Conservation (phyloP, 2,329 filamentous ascomycete species). For the Kalaharituber pfeilii region DNA sequence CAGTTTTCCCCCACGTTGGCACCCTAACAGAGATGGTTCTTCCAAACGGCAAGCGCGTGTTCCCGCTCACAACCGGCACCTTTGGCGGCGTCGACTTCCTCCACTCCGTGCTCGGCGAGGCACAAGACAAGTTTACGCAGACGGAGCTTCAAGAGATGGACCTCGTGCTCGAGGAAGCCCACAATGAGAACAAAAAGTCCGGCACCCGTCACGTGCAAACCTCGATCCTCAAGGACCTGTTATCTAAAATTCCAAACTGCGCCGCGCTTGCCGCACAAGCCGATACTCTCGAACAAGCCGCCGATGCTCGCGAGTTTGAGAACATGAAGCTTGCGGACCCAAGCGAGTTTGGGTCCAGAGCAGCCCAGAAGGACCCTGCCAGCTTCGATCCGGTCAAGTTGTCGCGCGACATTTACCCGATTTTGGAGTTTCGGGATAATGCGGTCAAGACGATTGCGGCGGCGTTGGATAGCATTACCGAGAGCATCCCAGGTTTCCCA, state of each 20-base stretch:
- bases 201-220: slow-evolving; percentile 27
- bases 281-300: slow-evolving; percentile 57
- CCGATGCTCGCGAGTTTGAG: slow-evolving; percentile 56
- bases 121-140: slow-evolving; percentile 68
- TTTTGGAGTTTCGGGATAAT: slow-evolving; percentile 81
- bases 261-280: slow-evolving; percentile 62
- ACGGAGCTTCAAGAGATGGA: slow-evolving; percentile 72
- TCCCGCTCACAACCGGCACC: slow-evolving; percentile 52
- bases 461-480: slow-evolving; percentile 78
- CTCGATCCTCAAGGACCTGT: slow-evolving; percentile 59
- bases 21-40: slow-evolving; percentile 67
- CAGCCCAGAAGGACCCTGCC: slow-evolving; percentile 4
- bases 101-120: slow-evolving; percentile 56
- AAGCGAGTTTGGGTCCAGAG: slow-evolving; percentile 11
- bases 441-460: slow-evolving; percentile 75
- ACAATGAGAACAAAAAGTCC: slow-evolving; percentile 26
- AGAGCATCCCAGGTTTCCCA: slow-evolving; percentile 60
- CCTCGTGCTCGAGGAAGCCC: slow-evolving; percentile 53
- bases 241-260: slow-evolving; percentile 57
- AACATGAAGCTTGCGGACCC: slow-evolving; percentile 41
- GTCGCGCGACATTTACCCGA: slow-evolving; percentile 74
- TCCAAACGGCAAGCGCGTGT: slow-evolving; percentile 43
- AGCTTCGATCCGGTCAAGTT: slow-evolving; percentile 44
- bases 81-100: slow-evolving; percentile 75
- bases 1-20: slow-evolving; percentile 62